Base-by-base conservation (phyloP, 148 eudicot species). In the Simmondsia chinensis region DNA sequence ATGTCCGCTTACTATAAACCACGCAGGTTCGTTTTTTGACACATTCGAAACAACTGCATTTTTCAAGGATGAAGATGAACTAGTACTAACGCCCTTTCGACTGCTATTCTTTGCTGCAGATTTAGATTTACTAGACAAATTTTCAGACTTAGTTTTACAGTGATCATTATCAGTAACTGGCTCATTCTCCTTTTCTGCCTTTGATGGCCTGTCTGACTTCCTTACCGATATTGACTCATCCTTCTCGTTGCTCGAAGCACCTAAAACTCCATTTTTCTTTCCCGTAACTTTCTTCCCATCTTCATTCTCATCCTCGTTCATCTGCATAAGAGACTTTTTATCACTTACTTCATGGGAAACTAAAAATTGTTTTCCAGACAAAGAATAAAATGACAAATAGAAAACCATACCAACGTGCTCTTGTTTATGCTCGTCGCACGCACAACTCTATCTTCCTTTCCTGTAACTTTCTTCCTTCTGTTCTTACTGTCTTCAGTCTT, bases 1-100 rank as follows among this genome's bases (percentile, higher is more conserved):
- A 66, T 86, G 99, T 13, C 96, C 99, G 52, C 86, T 82, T 52
- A 91, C 43, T 60, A 91, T 56, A 60, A 86, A 91, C 60, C 82
- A 70, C 21, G 56, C 74, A 17, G 82, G 78, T 52, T 84, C 87
- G 9, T 39, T 38, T 43, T 60, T 59, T 9, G 42, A 20, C 23
- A 46, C 11, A 14, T 33, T 29, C 20, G 30, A 31, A 12, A 18
- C 36, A 22, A 1, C 14, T 14, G 42, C 49, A 11, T 39, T 57
- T 14, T 5, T 13, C 4, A 12, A 6, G 22, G 22, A 30, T 57
- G n/a, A n/a, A n/a, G n/a, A n/a, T n/a, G n/a, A n/a, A n/a, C n/a
- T 38, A 12, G 57, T 24, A 40, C 25, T 39, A 25, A 38, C 51
- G 37, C 44, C 46, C 47, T 59, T 59, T 21, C 7, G 42, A 44